Base-by-base conservation (phyloP, 805 yeast genomes). In the Ogataea methylovora region DNA sequence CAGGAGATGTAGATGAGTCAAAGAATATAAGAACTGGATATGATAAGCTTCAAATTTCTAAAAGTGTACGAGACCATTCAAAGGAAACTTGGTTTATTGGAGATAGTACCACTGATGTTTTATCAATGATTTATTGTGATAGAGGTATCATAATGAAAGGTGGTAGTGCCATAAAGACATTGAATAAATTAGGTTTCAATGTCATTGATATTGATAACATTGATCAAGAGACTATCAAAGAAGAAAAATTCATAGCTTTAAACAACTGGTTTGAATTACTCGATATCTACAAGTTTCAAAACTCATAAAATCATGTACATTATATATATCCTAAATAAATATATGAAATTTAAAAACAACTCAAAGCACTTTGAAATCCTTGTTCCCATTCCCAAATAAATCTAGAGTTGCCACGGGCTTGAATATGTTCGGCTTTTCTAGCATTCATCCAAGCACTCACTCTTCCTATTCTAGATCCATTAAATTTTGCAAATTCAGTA, bases 341-440 rank as follows among this genome's bases (percentile, higher is more conserved):
- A 8, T 26, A 26, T 23, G 14, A 25, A 19, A 12, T 16, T 21
- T 24, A 27, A 37, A 39, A 68, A 77, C 32, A 65, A 65, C 24
- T 57, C 54, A 23, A 44, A 0, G 86, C 97, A 30, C 71, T 69
- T 32, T 72, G 73, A 49, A 74, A 87, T 0, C 95, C 97, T 45
- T 82, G 94, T 19, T 81, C 86, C 82, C 85, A 90, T 56, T 84
- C 95, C 95, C 96, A 90, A 34, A 76, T 36, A 49, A 66, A 71
- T 11, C 63, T 63, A 45, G 79, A 69, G 6, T 60, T 46, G 6
- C 92, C 92, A 42, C 72, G 69, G 7, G 57, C 51, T 9, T 56
- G 44, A 16, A 74, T 48, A 54, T 88, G 94, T 46, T 85, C 84
- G 2, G 49, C 51, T 22, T 70, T 58, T 41, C 97, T 69, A 14